Evolutionary conservation across 2,329 filamentous ascomycete species (phyloP), one percentile per base, ranked within the genome.

Genomic region (Scleromitrula shiraiana): DNA sequence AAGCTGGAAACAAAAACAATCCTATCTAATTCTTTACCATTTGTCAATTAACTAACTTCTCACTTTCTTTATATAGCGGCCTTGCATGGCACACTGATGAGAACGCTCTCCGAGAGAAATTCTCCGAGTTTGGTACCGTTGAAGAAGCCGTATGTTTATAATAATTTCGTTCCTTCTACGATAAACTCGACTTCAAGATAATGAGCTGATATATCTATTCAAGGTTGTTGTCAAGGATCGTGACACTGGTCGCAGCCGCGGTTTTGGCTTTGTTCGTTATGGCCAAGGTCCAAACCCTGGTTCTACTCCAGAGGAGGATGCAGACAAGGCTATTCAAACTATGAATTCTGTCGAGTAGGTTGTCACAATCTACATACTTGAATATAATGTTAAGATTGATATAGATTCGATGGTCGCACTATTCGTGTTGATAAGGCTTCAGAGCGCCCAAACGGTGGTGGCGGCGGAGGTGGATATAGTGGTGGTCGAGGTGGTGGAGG

Each of bases 81-180:
- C 88, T 98, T 60, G 88, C 93, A 64, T 98, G 93, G 93, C 90
- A 96, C 74, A 98, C 93, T 56, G 89, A 94, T 69, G 91, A 97
- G 70, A 71, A 72, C 37, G 89, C 87, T 59, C 75, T 98, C 57
- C 85, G 87, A 64, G 74, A 84, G 65, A 95, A 95, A 70, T 98
- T 98, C 68, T 84, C 91, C 68, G 84, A 93, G 68, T 96, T 88
- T 65, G 91, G 91, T 52, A 73, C 75, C 35, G 85, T 98, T 58
- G 89, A 96, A 67, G 91, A 98, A 80, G 93, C 93, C 62, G 93
- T 97, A 79, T 70, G 88, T 85, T 51, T 14, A 27, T 39, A n/a
- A n/a, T n/a, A n/a, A n/a, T n/a, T n/a, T n/a, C n/a, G n/a, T 47
- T 17, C 36, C 40, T 52, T 53, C 7, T 6, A 29, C 32, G 24